Percentiles rank a stretch among this genome's conserved stretches.
phyloP scores from a whole-genome alignment of 129 eudicot genomes.

The Chrysanthemum seticuspe region DNA sequence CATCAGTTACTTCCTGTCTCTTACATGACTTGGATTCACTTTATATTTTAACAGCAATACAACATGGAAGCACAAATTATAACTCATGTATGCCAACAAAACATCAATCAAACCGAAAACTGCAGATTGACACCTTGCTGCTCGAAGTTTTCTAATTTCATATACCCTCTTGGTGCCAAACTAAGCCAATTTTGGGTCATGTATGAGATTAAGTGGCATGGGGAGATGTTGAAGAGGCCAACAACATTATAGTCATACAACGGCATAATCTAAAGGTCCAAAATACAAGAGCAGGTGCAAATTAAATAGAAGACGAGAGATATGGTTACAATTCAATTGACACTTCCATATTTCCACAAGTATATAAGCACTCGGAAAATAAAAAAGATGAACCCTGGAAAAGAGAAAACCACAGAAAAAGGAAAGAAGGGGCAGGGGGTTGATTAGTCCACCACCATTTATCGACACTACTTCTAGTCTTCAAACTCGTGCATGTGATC shows the following conservation, averaged over 20 bases:
- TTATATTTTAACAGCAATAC: neutral
- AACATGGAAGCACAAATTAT: neutral
- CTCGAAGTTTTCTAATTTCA: too few relatives aligned
- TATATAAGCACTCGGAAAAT: conserved; percentile 43
- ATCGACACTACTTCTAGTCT: conserved; percentile 30
- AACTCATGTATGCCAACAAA: too few relatives aligned
- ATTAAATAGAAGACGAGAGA: conserved; percentile 25
- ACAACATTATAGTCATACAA: neutral
- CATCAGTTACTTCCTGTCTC: too few relatives aligned
- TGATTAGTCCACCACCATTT: conserved; percentile 25
- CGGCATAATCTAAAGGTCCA: conserved; percentile 20
- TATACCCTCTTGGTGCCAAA: neutral
- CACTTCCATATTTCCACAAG: conserved; percentile 35
- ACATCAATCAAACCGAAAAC: too few relatives aligned
- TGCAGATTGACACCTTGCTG: too few relatives aligned
- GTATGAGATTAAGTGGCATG: neutral
- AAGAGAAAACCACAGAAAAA: conserved; percentile 21
- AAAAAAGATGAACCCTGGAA: conserved; percentile 10
- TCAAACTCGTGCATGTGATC: conserved; percentile 81
- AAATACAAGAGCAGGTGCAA: conserved; percentile 27
- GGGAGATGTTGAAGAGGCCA: conserved; percentile 4
- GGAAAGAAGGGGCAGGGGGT: neutral
- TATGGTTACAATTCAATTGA: conserved; percentile 30
- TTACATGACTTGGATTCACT: too few relatives aligned
- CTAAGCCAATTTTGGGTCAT: neutral